Evolutionary conservation across 805 yeast genomes (phyloP), one percentile per base, ranked within the genome.

Genomic region (Monosporozyma solicola): DNA sequence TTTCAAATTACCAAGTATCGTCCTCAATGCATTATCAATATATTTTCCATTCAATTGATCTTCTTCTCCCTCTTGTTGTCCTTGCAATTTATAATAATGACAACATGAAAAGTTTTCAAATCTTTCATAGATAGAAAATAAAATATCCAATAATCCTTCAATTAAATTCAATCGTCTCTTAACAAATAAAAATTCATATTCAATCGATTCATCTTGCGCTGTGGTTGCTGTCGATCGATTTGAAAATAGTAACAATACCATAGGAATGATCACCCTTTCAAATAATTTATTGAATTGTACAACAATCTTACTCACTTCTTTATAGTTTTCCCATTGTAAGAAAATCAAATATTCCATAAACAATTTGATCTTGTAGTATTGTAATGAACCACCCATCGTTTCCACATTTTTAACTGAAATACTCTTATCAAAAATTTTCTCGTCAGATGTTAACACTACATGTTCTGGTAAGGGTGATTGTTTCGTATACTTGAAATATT

Each of bases 301-400:
- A 11, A 45, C 50, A 37, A 59, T 58, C 15, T 50, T 52, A 10
- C 49, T 49, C 9, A 24, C 43, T 24, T 61, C 57, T 10, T 53
- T 56, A 22, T 54, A 29, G 13, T 31, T 16, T 46, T 60, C 64
- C 48, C 56, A 60, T 52, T 62, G 64, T 41, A 62, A 52, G 45
- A 62, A 39, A 41, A 60, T 31, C 25, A 59, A 60, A 43, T 55
- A 61, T 27, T 58, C 54, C 31, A 59, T n/a, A 41, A 56, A 57
- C 29, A 62, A 46, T 53, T 56, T 55, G 20, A 59, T 53, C 48
- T 61, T 60, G 32, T 61, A 59, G 48, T 62, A 60, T 32, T 61
- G 55, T 37, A 59, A 50, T 11, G 62, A 55, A 51, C 15, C n/a
- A 22, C 41, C 22, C 27, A 43, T 15, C 8, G 29, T 7, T 3